Evolutionary conservation across 2,329 filamentous ascomycete genomes (phyloP).

Genomic region (Colletotrichum sp.): DNA sequence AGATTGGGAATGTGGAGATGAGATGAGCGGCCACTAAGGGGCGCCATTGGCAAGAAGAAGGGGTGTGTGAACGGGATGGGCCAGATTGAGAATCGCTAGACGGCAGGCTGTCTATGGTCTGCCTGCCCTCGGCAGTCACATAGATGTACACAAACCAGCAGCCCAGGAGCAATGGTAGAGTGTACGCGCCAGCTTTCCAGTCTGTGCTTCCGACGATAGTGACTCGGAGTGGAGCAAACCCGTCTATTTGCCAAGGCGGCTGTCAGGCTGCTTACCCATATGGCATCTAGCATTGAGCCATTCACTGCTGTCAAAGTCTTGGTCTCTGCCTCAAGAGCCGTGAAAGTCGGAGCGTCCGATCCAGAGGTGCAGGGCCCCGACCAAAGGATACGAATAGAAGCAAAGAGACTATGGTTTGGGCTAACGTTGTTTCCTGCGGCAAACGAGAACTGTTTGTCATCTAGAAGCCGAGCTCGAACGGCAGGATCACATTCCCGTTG

Average conservation of each 20-base stretch:
- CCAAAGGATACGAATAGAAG: not conserved
- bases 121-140: not conserved
- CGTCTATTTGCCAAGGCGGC: not conserved
- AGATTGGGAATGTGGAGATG: slow-evolving; percentile 8
- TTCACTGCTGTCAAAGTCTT: not conserved
- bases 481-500: not conserved
- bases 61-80: not conserved
- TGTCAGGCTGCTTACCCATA: not conserved
- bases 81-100: not conserved
- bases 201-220: not conserved
- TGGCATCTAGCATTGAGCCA: not conserved
- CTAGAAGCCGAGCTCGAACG: not conserved
- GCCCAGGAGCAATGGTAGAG: not conserved
- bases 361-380: not conserved
- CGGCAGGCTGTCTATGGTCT: not conserved
- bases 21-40: not conserved
- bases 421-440: not conserved
- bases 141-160: not conserved
- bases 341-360: not conserved
- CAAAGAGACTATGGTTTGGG: not conserved
- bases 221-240: not conserved
- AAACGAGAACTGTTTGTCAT: not conserved
- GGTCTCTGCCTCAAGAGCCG: not conserved
- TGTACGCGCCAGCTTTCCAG: not conserved
- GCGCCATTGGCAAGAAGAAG: not conserved